Evolutionary conservation across 371 early-diverging fungal species (phyloP).

Genomic region (Nematocida ironsii): DNA sequence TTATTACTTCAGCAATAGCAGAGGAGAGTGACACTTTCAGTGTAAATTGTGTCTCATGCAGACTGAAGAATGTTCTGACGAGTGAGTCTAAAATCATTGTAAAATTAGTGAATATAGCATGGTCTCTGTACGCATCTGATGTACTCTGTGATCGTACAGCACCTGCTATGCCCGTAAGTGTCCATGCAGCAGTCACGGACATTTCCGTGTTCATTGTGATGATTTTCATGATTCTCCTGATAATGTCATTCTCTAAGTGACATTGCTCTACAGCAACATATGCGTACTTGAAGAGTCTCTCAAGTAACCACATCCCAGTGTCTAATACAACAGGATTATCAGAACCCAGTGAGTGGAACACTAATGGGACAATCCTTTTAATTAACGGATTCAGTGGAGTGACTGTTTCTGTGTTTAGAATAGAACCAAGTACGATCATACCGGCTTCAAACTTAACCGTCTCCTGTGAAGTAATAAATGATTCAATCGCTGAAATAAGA

Average conservation of each 20-base stretch:
- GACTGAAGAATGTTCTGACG: slow-evolving; percentile 29
- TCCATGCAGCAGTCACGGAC: slow-evolving; percentile 63
- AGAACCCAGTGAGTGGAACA: slow-evolving; percentile 37
- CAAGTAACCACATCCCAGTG: slow-evolving; percentile 59
- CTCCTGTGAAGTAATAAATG: slow-evolving; percentile 35
- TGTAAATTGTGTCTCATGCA: slow-evolving; percentile 49
- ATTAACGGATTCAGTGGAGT: slow-evolving; percentile 13
- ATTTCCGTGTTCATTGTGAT: slow-evolving; percentile 20
- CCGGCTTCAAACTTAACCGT: slow-evolving; percentile 59
- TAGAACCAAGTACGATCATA: slow-evolving; percentile 64
- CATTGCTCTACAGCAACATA: slow-evolving; percentile 42
- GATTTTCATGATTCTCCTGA: slow-evolving; percentile 40
- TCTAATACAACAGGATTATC: slow-evolving; percentile 37
- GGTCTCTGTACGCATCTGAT: slow-evolving; percentile 21
- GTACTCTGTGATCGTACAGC: slow-evolving; percentile 17
- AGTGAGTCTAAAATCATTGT: slow-evolving; percentile 53
- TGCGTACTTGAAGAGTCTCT: slow-evolving; percentile 64
- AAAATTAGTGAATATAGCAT: slow-evolving; percentile 50
- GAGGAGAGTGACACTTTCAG: slow-evolving; percentile 61
- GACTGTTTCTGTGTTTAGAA: slow-evolving; percentile 36
- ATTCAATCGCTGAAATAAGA: slow-evolving; percentile 25
- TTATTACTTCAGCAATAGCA: slow-evolving; percentile 57
- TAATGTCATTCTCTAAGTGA: slow-evolving; percentile 26
- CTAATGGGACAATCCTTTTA: slow-evolving; percentile 7
- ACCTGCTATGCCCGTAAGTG: slow-evolving; percentile 23